Conservation (phyloP, 164 flowering plant genomes). For the Vitis rupestris region DNA sequence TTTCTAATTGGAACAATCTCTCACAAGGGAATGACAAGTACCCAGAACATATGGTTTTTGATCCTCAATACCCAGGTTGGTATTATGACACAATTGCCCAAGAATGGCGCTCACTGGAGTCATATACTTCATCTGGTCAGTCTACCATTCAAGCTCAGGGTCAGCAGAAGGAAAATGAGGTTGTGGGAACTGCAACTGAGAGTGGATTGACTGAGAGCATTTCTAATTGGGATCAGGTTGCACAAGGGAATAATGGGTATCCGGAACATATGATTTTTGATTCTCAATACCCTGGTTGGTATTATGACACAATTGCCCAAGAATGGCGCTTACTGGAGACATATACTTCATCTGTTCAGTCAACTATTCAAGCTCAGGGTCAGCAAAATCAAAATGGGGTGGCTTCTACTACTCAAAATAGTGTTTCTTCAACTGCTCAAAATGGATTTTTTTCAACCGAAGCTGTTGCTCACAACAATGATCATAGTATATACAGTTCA, state of each 20-base stretch:
- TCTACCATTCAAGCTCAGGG: conserved; percentile 27
- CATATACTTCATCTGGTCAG: conserved; percentile 40
- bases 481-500: conserved; percentile 18
- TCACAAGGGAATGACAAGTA: conserved; percentile 54
- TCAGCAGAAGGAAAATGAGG: conserved; percentile 38
- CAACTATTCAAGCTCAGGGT: conserved; percentile 24
- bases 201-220: conserved; percentile 34
- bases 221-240: conserved; percentile 46
- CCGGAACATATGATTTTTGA: conserved; percentile 90
- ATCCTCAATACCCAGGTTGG: conserved; percentile 95
- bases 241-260: conserved; percentile 54
- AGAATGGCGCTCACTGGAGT: conserved; percentile 73
- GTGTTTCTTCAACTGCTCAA: conserved; percentile 24
- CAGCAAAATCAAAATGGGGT: conserved; percentile 39
- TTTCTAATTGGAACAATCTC: conserved; percentile 45
- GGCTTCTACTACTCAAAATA: conserved; percentile 11
- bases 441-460: conserved; percentile 32
- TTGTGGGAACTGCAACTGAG: conserved; percentile 40
- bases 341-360: conserved; percentile 37
- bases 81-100: conserved; percentile 72
- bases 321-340: conserved; percentile 72
- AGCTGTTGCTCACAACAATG: conserved; percentile 19
- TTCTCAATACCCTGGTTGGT: conserved; percentile 95
- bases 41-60: conserved; percentile 86
- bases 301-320: conserved; percentile 68